These are phyloP conservation scores for Fusarium gaditjirri DNA, from an alignment of 2,329 filamentous ascomycete genomes.

Conservation along the genomic window DNA sequence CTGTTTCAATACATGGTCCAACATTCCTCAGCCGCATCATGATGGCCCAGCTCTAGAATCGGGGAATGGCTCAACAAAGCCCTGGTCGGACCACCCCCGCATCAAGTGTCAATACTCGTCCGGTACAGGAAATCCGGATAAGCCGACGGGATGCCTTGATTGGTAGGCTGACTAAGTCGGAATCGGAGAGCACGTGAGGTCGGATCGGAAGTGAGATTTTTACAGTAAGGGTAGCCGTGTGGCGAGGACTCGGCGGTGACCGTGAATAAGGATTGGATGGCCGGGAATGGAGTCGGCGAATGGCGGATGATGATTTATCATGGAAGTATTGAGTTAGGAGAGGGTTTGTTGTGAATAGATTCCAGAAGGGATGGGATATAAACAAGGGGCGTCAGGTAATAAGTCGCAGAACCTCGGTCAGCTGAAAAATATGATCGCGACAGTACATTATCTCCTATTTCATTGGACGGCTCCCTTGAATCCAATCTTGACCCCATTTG, in stretches of 20 bases:
- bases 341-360: background rate
- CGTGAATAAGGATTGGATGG: slow-evolving; percentile 1
- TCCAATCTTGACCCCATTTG: background rate
- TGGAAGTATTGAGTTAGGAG: background rate
- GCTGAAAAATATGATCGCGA: background rate
- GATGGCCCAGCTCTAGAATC: background rate
- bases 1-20: slow-evolving; percentile 6
- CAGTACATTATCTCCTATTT: background rate
- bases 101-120: background rate
- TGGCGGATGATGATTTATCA: background rate
- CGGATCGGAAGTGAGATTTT: background rate
- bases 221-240: slow-evolving; percentile 4
- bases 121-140: slow-evolving; percentile 10
- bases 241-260: slow-evolving; percentile 18
- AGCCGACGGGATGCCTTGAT: slow-evolving; percentile 18
- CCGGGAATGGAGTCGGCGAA: background rate
- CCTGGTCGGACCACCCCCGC: slow-evolving; percentile 14
- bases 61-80: background rate
- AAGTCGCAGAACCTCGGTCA: background rate
- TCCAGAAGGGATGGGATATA: background rate
- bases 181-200: slow-evolving; percentile 18
- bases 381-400: background rate
- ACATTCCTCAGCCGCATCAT: slow-evolving; percentile 24
- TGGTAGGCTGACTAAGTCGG: slow-evolving; percentile 3
- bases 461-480: slow-evolving; percentile 1